Conservation (phyloP, 768 basidiomycete genomes). For the Lentinula lateritia region DNA sequence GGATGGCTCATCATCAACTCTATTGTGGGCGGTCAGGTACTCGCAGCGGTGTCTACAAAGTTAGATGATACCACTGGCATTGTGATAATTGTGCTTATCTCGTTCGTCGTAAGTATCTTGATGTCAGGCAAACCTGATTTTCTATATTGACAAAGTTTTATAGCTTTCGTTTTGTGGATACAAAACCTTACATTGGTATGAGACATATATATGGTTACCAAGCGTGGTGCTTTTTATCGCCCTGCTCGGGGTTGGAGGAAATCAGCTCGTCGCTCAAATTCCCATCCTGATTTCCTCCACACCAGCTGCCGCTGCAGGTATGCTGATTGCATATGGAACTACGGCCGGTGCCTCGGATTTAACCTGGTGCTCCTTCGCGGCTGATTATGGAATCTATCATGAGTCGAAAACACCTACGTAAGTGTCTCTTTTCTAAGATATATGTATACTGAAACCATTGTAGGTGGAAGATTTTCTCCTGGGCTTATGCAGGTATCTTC, state of each 20-base stretch:
- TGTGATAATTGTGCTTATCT: constrained; percentile 32
- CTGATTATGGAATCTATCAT: constrained; percentile 43
- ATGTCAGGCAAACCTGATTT: background rate
- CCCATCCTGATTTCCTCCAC: constrained; percentile 10
- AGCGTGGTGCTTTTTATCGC: constrained; percentile 57
- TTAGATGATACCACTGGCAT: constrained; percentile 34
- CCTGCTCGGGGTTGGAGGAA: constrained; percentile 58
- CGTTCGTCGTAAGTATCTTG: constrained; percentile 25
- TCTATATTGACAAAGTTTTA: background rate
- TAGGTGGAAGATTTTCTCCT: constrained; percentile 55
- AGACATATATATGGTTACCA: constrained; percentile 65
- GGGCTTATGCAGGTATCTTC: constrained; percentile 61
- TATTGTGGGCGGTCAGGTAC: constrained; percentile 65
- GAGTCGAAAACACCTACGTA: constrained; percentile 1
- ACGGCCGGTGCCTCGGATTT: constrained; percentile 33
- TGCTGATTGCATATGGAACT: constrained; percentile 29
- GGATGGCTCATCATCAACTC: constrained; percentile 64
- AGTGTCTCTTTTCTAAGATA: background rate
- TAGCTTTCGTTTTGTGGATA: constrained; percentile 62
- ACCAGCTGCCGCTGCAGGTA: constrained; percentile 22
- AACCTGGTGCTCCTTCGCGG: constrained; percentile 37
- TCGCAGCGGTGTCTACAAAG: constrained; percentile 43
- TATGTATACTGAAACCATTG: background rate
- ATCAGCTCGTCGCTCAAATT: constrained; percentile 40
- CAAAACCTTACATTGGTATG: constrained; percentile 58